Evolutionary conservation across 495 filamentous ascomycete species (phyloP).

Genomic region (Podospora pseudoanserina): DNA sequence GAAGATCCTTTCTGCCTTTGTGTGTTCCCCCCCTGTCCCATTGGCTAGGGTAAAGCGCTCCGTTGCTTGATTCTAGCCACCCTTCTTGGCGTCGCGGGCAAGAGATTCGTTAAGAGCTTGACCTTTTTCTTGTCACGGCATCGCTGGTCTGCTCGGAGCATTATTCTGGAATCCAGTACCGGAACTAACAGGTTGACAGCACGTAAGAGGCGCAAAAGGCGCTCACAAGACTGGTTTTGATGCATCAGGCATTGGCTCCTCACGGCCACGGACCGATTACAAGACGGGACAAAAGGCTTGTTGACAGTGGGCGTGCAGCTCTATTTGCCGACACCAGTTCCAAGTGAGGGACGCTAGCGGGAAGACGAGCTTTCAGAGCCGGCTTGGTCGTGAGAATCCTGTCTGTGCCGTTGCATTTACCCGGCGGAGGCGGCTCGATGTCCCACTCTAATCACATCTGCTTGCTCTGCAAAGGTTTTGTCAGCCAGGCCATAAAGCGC

Average conservation of each 20-base stretch:
- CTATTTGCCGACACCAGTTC: constrained; percentile 3
- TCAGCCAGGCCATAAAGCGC: not conserved
- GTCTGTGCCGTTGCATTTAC: constrained; percentile 11
- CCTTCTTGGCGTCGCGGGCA: not conserved
- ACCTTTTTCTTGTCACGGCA: not conserved
- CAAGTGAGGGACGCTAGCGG: constrained; percentile 10
- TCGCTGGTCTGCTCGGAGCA: not conserved
- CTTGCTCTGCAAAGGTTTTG: not conserved
- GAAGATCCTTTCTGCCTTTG: not conserved
- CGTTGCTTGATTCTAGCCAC: not conserved
- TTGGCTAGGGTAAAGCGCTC: not conserved
- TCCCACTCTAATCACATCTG: not conserved
- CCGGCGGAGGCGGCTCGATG: constrained; percentile 12
- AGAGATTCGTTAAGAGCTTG: not conserved
- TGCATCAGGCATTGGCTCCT: not conserved
- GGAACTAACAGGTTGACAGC: not conserved
- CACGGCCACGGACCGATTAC: not conserved
- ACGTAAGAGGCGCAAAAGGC: not conserved
- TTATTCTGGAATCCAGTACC: not conserved
- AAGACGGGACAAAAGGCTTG: not conserved
- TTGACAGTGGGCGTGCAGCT: not conserved
- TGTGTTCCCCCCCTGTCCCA: not conserved
- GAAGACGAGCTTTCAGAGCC: not conserved
- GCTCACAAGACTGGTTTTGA: not conserved
- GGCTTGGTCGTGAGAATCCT: not conserved